Evolutionary conservation across 2,329 filamentous ascomycete genomes (phyloP), one percentile per base, ranked within the genome.

Genomic region (Coniochaeta prunicola): DNA sequence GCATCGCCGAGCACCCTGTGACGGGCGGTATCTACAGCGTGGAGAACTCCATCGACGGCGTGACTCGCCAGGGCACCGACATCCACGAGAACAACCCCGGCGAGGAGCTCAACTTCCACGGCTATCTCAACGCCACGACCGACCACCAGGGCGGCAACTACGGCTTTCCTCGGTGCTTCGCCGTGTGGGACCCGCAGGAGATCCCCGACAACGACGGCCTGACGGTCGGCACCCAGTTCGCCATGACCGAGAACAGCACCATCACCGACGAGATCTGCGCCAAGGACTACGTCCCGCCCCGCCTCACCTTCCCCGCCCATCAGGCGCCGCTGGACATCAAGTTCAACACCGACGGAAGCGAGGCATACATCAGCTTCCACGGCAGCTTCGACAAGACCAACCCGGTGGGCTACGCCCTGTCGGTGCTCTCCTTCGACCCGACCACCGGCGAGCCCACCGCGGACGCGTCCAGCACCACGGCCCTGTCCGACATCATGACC

Each of bases 101-200:
- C 17, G 89, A 91, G 67, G 86, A 91, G 71, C 72, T 92, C 69
- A 91, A 91, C 70, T 90, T 83, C 69, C 83, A 88, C 60, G 88
- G 88, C 3, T 80, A 78, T 59, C 74, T 89, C 53, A 70, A 71
- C 63, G 67, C 68, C 28, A 68, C 67, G n/a, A 65, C 60, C 0
- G 67, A 64, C 21, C 28, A 60, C 24, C 67, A 69, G 59, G 71
- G 69, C 21, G 61, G 63, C 0, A 85, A 86, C 64, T 85, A 80
- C 65, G 88, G 88, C 17, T 91, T 90, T 65, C 88, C 88, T 3
- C 73, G 77, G 45, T 91, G 88, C 73, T 87, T 84, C 64, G 77
- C 87, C 0, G 77, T 85, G 5, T 90, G 87, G 86, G 76, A 82
- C 55, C 77, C 80, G 0, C 64, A 71, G 15, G 73, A 76, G 38